Evolutionary conservation across 1,139 yeast species (phyloP), one percentile per base, ranked within the genome.

Genomic region (Blastobotrys raffinosifermentans): DNA sequence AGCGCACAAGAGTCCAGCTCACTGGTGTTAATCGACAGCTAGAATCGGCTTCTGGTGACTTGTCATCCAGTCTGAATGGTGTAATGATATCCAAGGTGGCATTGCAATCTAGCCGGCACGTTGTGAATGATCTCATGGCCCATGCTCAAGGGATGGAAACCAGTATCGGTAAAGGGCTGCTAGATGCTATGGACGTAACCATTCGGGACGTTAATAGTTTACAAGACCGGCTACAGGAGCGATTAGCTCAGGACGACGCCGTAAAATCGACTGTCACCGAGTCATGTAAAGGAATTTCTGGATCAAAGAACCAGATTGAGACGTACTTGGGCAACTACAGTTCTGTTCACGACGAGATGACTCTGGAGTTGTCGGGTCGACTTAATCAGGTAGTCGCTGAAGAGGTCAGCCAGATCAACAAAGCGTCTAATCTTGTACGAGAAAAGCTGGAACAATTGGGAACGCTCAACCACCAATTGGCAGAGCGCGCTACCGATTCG

Each of bases 181-280:
- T 55, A 16, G 37, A 40, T 11, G 51, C 51, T 7, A 45, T 61
- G 27, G 54, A 57, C 23, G 46, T 48, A 17, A 50, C 63, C 1
- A 43, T 48, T 14, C 31, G 38, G 10, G 61, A 60, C 32, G 44
- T 58, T 23, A 43, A 40, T 25, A 33, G 33, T 11, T 43, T 61
- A 26, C 53, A 53, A 17, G 52, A 46, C 25, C 47, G 47, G 17
- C 41, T 60, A 10, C 47, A 47, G 19, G 43, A 44, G 10, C 47
- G 47, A 17, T 32, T 39, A 9, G 38, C 42, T 3, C 35, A 41
- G 3, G 57, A 49, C 16, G 32, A 29, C 18, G 26, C 34, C 17
- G 50, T 54, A 31, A 34, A 39, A 14, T 29, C 30, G 6, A 40
- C 43, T 8, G 45, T 54, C 30, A 38, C 37, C 10, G 30, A 35